Conservation (phyloP, 2,329 filamentous ascomycete species). For the Talaromyces sp. region DNA sequence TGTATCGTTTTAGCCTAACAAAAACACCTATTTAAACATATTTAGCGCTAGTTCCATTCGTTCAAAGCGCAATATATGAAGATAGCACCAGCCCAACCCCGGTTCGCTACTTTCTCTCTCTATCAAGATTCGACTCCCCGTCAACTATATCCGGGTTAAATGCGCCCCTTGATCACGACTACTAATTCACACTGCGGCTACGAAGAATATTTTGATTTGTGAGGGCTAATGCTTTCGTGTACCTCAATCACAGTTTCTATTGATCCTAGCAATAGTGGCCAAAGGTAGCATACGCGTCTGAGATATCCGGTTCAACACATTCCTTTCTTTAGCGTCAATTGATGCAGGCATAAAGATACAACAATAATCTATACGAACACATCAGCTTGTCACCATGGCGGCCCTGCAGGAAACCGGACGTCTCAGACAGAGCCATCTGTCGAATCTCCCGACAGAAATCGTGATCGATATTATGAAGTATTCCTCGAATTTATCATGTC, state of each 20-base stretch:
- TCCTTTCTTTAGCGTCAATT: no score
- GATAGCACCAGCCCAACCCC: neutral
- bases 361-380: no score
- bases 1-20: neutral
- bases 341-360: no score
- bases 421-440: no score
- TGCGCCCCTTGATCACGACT: neutral
- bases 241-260: no score
- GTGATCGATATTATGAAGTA: conserved; percentile 3
- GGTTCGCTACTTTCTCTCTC: neutral
- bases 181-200: neutral
- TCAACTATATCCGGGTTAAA: neutral
- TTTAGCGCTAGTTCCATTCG: neutral
- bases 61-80: neutral
- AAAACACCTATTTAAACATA: neutral
- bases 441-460: conserved; percentile 5
- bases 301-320: neutral
- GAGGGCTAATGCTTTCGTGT: neutral
- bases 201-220: neutral
- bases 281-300: neutral
- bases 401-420: no score
- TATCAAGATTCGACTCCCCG: neutral
- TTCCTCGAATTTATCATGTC: neutral
- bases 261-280: no score
- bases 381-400: no score